Conservation (phyloP, 257 asterid species). For the Solanum tacnaense region DNA sequence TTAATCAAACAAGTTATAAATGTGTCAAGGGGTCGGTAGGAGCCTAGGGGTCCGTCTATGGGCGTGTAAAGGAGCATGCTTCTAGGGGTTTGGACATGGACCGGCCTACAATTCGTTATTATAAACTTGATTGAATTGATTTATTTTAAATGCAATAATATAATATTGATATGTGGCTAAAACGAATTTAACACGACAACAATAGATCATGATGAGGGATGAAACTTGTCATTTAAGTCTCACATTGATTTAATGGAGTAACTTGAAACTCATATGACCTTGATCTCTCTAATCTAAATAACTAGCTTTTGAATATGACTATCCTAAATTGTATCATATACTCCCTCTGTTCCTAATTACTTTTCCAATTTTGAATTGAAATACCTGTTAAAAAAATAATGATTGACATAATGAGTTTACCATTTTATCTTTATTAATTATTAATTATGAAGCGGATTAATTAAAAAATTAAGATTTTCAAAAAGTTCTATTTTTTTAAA, state of each 20-base stretch:
- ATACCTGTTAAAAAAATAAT: rapidly evolving
- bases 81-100: neutral
- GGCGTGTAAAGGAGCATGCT: neutral
- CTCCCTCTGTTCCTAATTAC: rapidly evolving
- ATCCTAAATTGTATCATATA: neutral
- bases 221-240: neutral
- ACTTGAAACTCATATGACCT: neutral
- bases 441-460: rapidly evolving
- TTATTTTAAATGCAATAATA: too few relatives aligned
- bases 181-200: too few relatives aligned
- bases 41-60: neutral
- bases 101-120: neutral
- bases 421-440: rapidly evolving
- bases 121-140: too few relatives aligned
- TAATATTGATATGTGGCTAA: neutral
- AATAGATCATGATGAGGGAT: neutral
- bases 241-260: too few relatives aligned
- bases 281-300: neutral
- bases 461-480: too few relatives aligned
- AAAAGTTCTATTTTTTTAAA: too few relatives aligned
- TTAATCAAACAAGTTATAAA: neutral
- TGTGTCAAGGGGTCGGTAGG: neutral
- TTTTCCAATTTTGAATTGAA: rapidly evolving
- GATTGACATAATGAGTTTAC: rapidly evolving
- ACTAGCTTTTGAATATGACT: neutral